Percentiles rank a stretch among this genome's conserved stretches.
Conservation (phyloP, 495 filamentous ascomycete genomes). For the Aspergillus panamensis region DNA sequence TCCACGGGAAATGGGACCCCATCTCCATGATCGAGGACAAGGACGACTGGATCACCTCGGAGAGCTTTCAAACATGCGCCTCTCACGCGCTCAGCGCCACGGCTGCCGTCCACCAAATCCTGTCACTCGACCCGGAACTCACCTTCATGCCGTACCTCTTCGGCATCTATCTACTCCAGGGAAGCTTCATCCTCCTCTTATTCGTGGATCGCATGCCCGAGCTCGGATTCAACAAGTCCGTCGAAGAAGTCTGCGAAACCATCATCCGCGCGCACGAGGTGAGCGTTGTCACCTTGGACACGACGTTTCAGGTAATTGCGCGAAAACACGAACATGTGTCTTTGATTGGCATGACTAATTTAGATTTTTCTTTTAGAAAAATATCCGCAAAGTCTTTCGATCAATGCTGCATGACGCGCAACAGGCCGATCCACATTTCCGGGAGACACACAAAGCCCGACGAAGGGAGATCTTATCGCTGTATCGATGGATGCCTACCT, state of each 20-base stretch:
- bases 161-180: constrained; percentile 12
- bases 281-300: constrained; percentile 11
- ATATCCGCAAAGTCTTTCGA: constrained; percentile 13
- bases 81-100: constrained; percentile 12
- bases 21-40: constrained; percentile 16
- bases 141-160: constrained; percentile 14
- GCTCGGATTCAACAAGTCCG: constrained; percentile 14
- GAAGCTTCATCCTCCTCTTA: constrained; percentile 12
- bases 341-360: neutral
- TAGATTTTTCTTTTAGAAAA: neutral
- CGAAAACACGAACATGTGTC: neutral
- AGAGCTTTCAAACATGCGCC: constrained; percentile 11
- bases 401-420: constrained; percentile 17
- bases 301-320: constrained; percentile 9
- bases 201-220: constrained; percentile 14
- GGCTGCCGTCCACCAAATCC: constrained; percentile 10
- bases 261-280: constrained; percentile 15
- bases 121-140: constrained; percentile 12
- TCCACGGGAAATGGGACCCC: constrained; percentile 12
- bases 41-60: constrained; percentile 15
- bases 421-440: constrained; percentile 9
- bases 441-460: constrained; percentile 11
- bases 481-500: constrained; percentile 12
- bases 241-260: constrained; percentile 13
- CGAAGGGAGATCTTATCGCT: constrained; percentile 12